Base-by-base conservation (phyloP, 805 yeast genomes). In the Cyberlindnera sargentensis region DNA sequence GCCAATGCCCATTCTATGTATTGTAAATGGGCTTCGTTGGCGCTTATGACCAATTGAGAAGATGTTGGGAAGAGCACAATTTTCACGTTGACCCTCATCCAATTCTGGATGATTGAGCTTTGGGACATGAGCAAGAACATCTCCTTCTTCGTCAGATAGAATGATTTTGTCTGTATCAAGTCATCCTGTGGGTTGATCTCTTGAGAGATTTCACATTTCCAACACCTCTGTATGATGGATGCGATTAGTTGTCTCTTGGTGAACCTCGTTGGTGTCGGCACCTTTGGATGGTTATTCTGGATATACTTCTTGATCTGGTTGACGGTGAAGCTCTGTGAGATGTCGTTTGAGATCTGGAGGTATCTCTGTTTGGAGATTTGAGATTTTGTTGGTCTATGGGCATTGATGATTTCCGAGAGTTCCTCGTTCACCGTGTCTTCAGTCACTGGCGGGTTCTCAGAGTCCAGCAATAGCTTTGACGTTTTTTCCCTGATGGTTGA, bases 51-150 rank as follows among this genome's bases (percentile, higher is more conserved):
- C 37, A 58, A 50, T 41, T 51, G 47, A 10, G 40, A 26, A 4
- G 56, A 51, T 20, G 47, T 48, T 2, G 58, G 51, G 1, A 43
- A 34, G 24, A 58, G 40, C 8, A 46, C 41, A n/a, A 58, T 53
- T 40, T 48, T 52, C 3, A 55, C 60, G 36, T 56, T 50, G 2
- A 53, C 53, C 37, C 59, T 47, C 9, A 50, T 45, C 62, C 62
- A 57, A 11, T 50, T 53, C 38, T 47, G 44, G 38, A 57, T 47
- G 26, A 53, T 45, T 7, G 51, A 50, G n/a, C 37, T 40, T 26
- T 51, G 54, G 3, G 45, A 40, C 6, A 52, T n/a, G 6, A 58
- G 27, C 4, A 58, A 15, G 33, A 52, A 57, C 32, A 56, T 37
- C 34, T 58, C 47, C 34, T 44, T 48, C 39, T 47, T 45, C 7